These are phyloP conservation scores for Cicer pinnatifidum DNA, from an alignment of 306 rosid genomes.

Conservation along the genomic window DNA sequence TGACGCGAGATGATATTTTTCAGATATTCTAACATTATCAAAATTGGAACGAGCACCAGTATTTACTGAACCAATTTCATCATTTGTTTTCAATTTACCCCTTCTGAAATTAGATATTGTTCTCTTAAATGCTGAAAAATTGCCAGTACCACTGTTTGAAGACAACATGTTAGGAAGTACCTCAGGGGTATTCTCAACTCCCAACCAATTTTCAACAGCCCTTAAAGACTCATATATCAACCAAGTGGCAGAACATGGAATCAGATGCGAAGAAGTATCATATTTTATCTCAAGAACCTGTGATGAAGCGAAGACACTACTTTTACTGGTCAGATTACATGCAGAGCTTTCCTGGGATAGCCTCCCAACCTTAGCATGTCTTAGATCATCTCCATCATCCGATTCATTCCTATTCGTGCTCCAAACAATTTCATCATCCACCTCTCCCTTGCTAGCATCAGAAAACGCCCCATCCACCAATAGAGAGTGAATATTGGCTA, in stretches of 20 bases:
- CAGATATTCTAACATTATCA: slow-evolving; percentile 35
- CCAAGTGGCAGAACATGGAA: slow-evolving; percentile 73
- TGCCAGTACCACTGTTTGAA: slow-evolving; percentile 58
- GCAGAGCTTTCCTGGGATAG: slow-evolving; percentile 83
- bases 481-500: slow-evolving; percentile 78
- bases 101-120: slow-evolving; percentile 65
- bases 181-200: slow-evolving; percentile 61
- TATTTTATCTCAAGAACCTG: slow-evolving; percentile 53
- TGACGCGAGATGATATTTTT: slow-evolving; percentile 23
- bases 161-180: slow-evolving; percentile 50
- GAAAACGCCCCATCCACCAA: slow-evolving; percentile 90
- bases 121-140: slow-evolving; percentile 65
- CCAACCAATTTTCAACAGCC: slow-evolving; percentile 81
- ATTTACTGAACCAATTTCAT: slow-evolving; percentile 53
- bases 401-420: slow-evolving; percentile 49
- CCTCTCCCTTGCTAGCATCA: slow-evolving; percentile 59
- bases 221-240: slow-evolving; percentile 81
- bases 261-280: slow-evolving; percentile 44
- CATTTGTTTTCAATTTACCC: slow-evolving; percentile 56
- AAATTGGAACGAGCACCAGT: slow-evolving; percentile 39
- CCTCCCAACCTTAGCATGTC: slow-evolving; percentile 87
- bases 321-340: slow-evolving; percentile 53
- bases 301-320: slow-evolving; percentile 51
- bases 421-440: slow-evolving; percentile 52
- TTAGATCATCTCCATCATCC: slow-evolving; percentile 63